Evolutionary conservation across 495 filamentous ascomycete genomes (phyloP), one percentile per base, ranked within the genome.

Genomic region (Tuber borchii): DNA sequence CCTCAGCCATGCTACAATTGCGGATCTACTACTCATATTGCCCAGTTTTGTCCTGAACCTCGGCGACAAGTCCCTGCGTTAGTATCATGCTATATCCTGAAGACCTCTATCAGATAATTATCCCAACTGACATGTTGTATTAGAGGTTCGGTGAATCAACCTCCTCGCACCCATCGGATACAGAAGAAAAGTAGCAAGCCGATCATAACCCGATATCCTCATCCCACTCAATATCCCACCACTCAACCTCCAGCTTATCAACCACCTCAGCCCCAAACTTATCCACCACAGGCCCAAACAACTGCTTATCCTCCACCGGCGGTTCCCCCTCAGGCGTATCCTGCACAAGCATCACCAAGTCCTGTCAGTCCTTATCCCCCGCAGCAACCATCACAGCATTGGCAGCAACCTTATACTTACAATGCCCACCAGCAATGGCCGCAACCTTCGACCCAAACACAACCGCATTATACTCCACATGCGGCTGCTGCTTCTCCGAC

Each of bases 41-140:
- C 86, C 42, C 86, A 86, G 73, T 77, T 84, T 70, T 87, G 86
- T 73, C 85, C 86, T 37, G 86, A 87, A 76, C 83, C 85, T 44
- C 84, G 83, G 70, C 81, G 88, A 74, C 80, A 84, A 74, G 84
- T 86, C 45, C 88, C 89, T 80, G 88, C 85, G 90, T 92, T 85
- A 87, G 91, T 89, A 45, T 70, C 51, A 75, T 69, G 26, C 12
- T 45, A 71, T 65, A 74, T 72, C 65, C 42, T 46, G 16, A 37
- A 79, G 26, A 17, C 6, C 56, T 65, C 5, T 31, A 7, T 46
- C 20, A 74, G 12, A 43, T 75, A 26, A 37, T 71, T 74, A 34
- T 46, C 43, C 44, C 20, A 31, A 34, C 31, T 73, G 22, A 34
- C 70, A 65, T 74, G 26, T 71, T 68, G 44, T 31, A 72, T 40